Base-by-base conservation (phyloP, 805 yeast species). In the Scheffersomyces lignosus region DNA sequence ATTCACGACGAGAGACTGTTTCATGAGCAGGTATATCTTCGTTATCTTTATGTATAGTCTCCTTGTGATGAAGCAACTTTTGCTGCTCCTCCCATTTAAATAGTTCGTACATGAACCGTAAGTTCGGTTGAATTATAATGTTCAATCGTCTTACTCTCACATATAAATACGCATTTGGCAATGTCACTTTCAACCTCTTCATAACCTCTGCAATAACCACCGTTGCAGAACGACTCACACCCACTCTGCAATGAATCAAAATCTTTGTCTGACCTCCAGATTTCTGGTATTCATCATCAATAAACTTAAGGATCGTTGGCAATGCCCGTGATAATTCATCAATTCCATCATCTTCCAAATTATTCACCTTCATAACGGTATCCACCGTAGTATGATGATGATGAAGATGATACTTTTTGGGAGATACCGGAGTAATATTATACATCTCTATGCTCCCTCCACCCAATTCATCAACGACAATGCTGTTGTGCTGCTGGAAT, bases 131-230 rank as follows among this genome's bases (percentile, higher is more conserved):
- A 45, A 91, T 91, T 22, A 91, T 87, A 40, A 91, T 90, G 58
- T 91, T 91, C 52, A 91, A 72, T 36, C 98, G 70, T 34, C 96
- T 70, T 3, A 88, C 96, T 28, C 97, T 71, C n/a, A 89, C 96
- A 62, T 72, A 88, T 29, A 90, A 62, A 52, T 90, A 91, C 0
- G 98, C 96, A 22, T 81, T 69, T 2, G 93, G 81, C 18, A 91
- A 64, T 29, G 79, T 77, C 36, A 87, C 65, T 12, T 76, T 63
- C 36, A 85, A 62, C 27, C 96, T 64, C 47, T 78, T 77, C 96
- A 91, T 90, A 26, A 87, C 91, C 55, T 89, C 97, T 1, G 96
- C 96, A 47, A 91, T 91, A 49, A 95, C 91, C 8, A 91, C 95
- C 0, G 97, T 87, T 0, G 97, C 98, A 3, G 96, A 87, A 37